Base-by-base conservation (phyloP, 2,329 filamentous ascomycete genomes). In the Pyrenophora tritici-repentis region DNA sequence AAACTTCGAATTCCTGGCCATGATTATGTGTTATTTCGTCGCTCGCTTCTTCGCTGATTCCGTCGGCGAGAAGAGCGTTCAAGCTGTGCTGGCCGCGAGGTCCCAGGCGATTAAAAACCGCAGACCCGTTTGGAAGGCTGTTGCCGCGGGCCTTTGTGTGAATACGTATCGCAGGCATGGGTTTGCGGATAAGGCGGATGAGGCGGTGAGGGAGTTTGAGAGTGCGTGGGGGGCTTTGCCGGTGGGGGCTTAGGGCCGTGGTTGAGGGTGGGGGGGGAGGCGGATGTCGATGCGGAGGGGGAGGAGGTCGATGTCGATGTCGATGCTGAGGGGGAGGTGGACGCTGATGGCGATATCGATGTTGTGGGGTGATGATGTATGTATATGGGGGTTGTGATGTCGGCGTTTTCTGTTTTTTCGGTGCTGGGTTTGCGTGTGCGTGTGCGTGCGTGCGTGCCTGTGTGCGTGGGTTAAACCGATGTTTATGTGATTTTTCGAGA, bases 11-110 rank as follows among this genome's bases (percentile, higher is more conserved):
- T 87, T 92, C 46, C 82, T 91, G n/a, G 87, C 87, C 40, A 88
- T 97, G 58, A 86, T 88, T 5, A 83, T 97, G 52, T 91, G 86
- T 61, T 86, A 94, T 58, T 95, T 97, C 88, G 88, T 89, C 44
- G 86, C 83, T 66, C 84, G 86, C 43, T 88, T 96, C 65, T 97
- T 92, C 72, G 86, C 87, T 38, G 88, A 88, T 52, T 87, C 92
- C 12, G 85, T 95, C 3, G 91, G 91, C 42, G 75, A 77, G 32
- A 78, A 81, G 58, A 75, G 84, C 2, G 75, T 81, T 37, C 79
- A 80, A 51, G 82, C 81, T 38, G 73, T 61, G 39, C 55, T 50
- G 50, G 75, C 59, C 40, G 72, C 56, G 39, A 45, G 65, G 6
- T 57, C 57, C 3, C 60, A 72, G 14, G 63, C 64, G 6, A 70